Evolutionary conservation across 495 filamentous ascomycete species (phyloP), one percentile per base, ranked within the genome.

Genomic region (Penicillium antarcticum): DNA sequence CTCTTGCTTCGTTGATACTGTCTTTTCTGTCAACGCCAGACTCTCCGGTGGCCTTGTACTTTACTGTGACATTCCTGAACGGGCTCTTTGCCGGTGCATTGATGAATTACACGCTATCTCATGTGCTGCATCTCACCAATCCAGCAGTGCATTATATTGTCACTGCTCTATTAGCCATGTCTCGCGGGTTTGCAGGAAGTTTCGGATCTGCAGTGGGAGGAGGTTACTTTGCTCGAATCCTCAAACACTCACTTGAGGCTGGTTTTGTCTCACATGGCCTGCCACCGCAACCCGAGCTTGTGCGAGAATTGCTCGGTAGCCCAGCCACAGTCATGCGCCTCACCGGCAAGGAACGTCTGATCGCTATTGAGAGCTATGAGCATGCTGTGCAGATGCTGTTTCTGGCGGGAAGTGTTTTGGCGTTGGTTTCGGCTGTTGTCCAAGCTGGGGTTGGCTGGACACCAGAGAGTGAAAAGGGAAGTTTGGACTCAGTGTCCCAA

Each of bases 151-250:
- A 91, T 58, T 89, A 85, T 55, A 82, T 92, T 52, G 83, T 84
- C 16, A 87, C 80, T 2, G 80, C 85, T 2, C 64, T 92, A 21
- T 54, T 91, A 0, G 78, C 85, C 6, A 91, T 86, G 4, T 88
- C 88, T 57, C 73, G 88, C 0, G 86, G 86, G 8, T 87, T 90
- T 51, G 86, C 87, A 1, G 87, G 85, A 3, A 83, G 78, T 48
- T 91, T 91, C 53, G 88, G 88, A 1, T 85, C 84, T 12, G 83
- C 87, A 0, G 85, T 89, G 16, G 88, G 88, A 6, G 88, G 88
- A 1, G 88, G 88, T 0, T 73, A 89, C 26, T 92, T 91, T 61
- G 69, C 74, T 9, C 77, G 88, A 3, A 70, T 80, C 6, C 61
- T 91, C 36, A 75, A 79, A n/a, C 58, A 43, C 1, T 63, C 72